Base-by-base conservation (phyloP, 805 yeast genomes). In the Candida sakaeoensis region DNA sequence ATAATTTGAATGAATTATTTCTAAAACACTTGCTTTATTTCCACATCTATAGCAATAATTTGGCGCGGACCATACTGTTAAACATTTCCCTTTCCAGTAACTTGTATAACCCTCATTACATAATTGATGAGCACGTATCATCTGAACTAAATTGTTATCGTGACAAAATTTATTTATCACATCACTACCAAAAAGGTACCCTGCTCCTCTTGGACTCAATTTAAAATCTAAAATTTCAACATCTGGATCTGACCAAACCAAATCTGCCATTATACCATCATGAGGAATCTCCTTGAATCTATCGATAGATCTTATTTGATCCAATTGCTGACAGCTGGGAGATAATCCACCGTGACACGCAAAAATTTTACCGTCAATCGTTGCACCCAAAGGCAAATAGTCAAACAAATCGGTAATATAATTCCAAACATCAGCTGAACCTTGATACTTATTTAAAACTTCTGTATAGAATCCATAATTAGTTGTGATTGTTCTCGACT, bases 41-140 rank as follows among this genome's bases (percentile, higher is more conserved):
- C 99, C 99, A 60, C 99, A 93, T 45, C 99, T 62, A 54, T 93
- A 93, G 57, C 99, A 93, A 57, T 93, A 93, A 57, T 93, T 93
- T 0, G 99, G 99, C 0, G 99, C 99, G 1, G 93, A 82, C 99
- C 99, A 93, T 6, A 93, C 98, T 0, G 99, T 93, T 26, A 95
- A 82, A 33, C 95, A 86, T 46, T 85, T 74, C 3, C 96, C 97
- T 41, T 80, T 79, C 77, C 95, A 93, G 54, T 90, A 81, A 39
- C 87, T 81, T 48, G 91, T 96, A 55, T 80, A 93, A 1, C 99
- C 99, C 54, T 91, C 96, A 54, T 93, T 93, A 58, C 99, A 95
- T 28, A 93, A 69, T 59, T 93, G 99, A 58, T 93, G 99, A 0
- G 99, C 99, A 32, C 99, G 68, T 33, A 89, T 75, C 39, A 93